Evolutionary conservation across 805 yeast genomes (phyloP).

Genomic region (Metschnikowia lunata): DNA sequence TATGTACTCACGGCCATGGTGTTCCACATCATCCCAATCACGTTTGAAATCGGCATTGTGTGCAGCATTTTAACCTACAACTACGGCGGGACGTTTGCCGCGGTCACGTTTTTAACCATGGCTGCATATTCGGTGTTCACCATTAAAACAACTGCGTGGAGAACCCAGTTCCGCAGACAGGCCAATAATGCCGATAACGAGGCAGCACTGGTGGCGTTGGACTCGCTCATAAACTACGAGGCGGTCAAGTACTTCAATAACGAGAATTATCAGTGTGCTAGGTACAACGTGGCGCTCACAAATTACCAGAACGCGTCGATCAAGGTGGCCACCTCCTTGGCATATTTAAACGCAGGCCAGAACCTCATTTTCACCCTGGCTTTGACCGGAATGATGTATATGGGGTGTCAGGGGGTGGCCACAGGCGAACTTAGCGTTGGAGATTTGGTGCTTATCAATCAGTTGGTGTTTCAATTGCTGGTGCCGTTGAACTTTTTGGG

Average conservation of each 20-base stretch:
- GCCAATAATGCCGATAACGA: slow-evolving; percentile 90
- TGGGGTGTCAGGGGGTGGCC: slow-evolving; percentile 95
- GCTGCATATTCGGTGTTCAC: slow-evolving; percentile 83
- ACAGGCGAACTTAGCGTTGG: slow-evolving; percentile 83
- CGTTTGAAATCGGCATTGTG: slow-evolving; percentile 88
- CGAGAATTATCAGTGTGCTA: slow-evolving; percentile 71
- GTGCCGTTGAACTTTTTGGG: slow-evolving; percentile 95
- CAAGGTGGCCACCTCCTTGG: slow-evolving; percentile 80
- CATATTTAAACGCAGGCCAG: slow-evolving; percentile 76
- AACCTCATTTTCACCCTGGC: slow-evolving; percentile 81
- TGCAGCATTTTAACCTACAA: slow-evolving; percentile 92
- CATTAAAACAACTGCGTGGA: slow-evolving; percentile 90
- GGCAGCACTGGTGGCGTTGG: slow-evolving; percentile 93
- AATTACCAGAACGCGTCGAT: slow-evolving; percentile 72
- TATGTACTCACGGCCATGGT: slow-evolving; percentile 93
- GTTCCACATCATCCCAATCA: slow-evolving; percentile 91
- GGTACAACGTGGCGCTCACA: slow-evolving; percentile 70
- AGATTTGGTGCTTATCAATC: slow-evolving; percentile 90
- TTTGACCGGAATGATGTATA: slow-evolving; percentile 93
- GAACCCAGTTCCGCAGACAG: slow-evolving; percentile 83
- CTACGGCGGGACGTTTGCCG: slow-evolving; percentile 85
- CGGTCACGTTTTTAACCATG: slow-evolving; percentile 85
- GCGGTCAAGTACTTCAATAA: slow-evolving; percentile 93
- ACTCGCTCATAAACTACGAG: slow-evolving; percentile 90
- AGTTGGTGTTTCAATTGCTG: slow-evolving; percentile 90